These are phyloP conservation scores for Cynanchum wilfordii DNA, from an alignment of 257 asterid genomes.

Conservation along the genomic window DNA sequence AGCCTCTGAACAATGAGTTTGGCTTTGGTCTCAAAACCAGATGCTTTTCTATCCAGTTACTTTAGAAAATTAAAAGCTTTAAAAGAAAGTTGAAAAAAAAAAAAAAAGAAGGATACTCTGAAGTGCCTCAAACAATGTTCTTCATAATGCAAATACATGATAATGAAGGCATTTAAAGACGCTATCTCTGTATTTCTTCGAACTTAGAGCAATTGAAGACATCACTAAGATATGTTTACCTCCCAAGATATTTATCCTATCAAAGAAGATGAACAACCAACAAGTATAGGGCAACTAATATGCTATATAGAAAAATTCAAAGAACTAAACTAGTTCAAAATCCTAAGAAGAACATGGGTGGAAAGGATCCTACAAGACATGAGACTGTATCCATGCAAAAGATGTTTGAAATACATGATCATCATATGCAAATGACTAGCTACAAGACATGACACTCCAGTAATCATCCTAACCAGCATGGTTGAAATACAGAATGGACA, in stretches of 20 bases:
- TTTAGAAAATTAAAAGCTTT: neutral
- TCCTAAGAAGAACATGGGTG: neutral
- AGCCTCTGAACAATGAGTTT: neutral
- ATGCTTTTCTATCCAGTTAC: neutral
- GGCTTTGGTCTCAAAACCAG: slow-evolving; percentile 1
- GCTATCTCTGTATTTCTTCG: neutral
- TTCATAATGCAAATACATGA: neutral
- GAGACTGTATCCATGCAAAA: slow-evolving; percentile 3
- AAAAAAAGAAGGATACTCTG: neutral
- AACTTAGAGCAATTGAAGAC: neutral
- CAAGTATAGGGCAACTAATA: neutral
- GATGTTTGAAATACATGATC: too few species aligned
- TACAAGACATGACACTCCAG: neutral
- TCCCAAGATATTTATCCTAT: neutral
- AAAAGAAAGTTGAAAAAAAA: neutral
- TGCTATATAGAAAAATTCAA: neutral
- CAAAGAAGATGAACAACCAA: neutral
- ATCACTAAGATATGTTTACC: neutral
- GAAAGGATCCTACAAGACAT: neutral
- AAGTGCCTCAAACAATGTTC: neutral
- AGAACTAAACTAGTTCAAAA: neutral
- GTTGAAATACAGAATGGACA: neutral
- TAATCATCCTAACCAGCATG: neutral
- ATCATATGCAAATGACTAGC: too few species aligned
- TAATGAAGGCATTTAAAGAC: neutral